Evolutionary conservation across 768 basidiomycete genomes (phyloP), one percentile per base, ranked within the genome.

Genomic region (Pleurotus pulmonarius): DNA sequence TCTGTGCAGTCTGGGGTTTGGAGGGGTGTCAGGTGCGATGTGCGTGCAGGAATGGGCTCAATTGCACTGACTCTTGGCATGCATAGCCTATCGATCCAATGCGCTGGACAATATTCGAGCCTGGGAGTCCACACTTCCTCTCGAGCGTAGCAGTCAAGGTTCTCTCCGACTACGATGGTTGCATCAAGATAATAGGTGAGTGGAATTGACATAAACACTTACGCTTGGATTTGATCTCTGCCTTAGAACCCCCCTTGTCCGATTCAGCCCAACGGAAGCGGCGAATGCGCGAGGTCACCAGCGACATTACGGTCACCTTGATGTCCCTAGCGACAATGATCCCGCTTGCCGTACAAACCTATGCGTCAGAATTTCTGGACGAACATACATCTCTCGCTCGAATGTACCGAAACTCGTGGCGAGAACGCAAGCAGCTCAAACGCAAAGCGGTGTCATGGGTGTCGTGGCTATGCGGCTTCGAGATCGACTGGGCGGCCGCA

Each of bases 151-250:
- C 51, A 2, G 51, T 53, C 5, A 20, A 20, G 39, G 38, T 53
- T 41, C 51, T 53, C 22, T 53, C 51, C 5, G 51, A 53, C 6
- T 37, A 53, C 24, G 39, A 53, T 41, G 51, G 51, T 29, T 53
- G 51, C 22, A 25, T 53, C 34, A 53, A 53, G 22, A 20, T 53
- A 3, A 53, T 53, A 22, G 51, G 51, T 41, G 41, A 7, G 51
- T 40, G n/a, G 6, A 5, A 11, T 22, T 18, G 16, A 5, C 29
- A 18, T 38, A 34, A 9, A 4, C 8, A 29, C 26, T 29, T 4
- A 29, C 26, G 20, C n/a, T 16, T n/a, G 18, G 4, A 18, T 18
- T 39, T 34, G 25, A 12, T 49, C 7, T 29, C 9, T 34, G 9
- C 29, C 29, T 34, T 24, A 53, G 51, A 53, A 25, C 51, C 37